Percentiles rank a stretch among this genome's conserved stretches.
Evolutionary conservation across 805 yeast species (phyloP).

Genomic region (Hagleromyces aurorensis): DNA sequence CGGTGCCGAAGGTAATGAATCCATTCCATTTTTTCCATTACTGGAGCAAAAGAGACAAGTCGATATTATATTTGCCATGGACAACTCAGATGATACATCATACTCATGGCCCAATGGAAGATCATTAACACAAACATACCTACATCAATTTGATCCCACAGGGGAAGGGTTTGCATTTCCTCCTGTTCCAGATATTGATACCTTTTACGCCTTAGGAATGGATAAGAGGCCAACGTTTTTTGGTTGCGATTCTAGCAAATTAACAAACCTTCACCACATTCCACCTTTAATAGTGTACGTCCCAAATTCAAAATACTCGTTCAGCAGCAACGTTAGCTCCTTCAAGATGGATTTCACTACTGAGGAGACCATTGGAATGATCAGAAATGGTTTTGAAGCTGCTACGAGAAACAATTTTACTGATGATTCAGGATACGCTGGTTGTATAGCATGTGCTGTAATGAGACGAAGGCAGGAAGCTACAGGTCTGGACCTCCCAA

Average conservation of each 20-base stretch:
- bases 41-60: slow-evolving; percentile 50
- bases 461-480: slow-evolving; percentile 73
- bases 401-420: slow-evolving; percentile 61
- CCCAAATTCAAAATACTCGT: slow-evolving; percentile 65
- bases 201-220: slow-evolving; percentile 53
- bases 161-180: slow-evolving; percentile 65
- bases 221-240: slow-evolving; percentile 70
- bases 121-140: slow-evolving; percentile 47
- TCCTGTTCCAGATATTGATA: slow-evolving; percentile 61
- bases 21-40: slow-evolving; percentile 57
- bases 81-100: slow-evolving; percentile 59
- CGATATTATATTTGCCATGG: slow-evolving; percentile 59
- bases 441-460: slow-evolving; percentile 78
- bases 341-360: slow-evolving; percentile 54
- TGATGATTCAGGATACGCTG: slow-evolving; percentile 57
- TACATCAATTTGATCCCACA: slow-evolving; percentile 46
- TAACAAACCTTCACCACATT: slow-evolving; percentile 45
- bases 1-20: slow-evolving; percentile 65
- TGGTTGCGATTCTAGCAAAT: slow-evolving; percentile 66
- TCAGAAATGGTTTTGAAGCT: slow-evolving; percentile 67
- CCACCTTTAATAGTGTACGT: slow-evolving; percentile 76
- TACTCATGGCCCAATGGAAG: slow-evolving; percentile 61
- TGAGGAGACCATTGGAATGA: slow-evolving; percentile 49
- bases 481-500: slow-evolving; percentile 45
- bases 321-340: slow-evolving; percentile 64